Evolutionary conservation across 352 stramenopile species (phyloP).

Genomic region (Globisporangium sylvaticum): DNA sequence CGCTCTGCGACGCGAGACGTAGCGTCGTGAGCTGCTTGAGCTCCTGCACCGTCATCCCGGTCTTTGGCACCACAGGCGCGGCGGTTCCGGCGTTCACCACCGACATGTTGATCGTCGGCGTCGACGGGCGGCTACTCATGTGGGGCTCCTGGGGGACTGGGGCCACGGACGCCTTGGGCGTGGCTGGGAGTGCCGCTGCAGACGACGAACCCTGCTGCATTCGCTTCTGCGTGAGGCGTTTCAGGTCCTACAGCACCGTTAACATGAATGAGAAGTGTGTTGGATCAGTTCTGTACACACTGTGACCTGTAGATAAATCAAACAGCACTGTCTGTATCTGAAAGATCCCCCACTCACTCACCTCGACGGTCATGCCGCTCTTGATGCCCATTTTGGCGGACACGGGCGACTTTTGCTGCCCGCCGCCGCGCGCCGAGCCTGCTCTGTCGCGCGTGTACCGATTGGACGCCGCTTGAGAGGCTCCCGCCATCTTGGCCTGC

Average conservation of each 20-base stretch:
- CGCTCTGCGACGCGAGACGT: constrained; percentile 69
- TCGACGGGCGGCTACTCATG: constrained; percentile 31
- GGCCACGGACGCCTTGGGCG: constrained; percentile 36
- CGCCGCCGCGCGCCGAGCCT: constrained; percentile 12
- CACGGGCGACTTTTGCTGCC: constrained; percentile 30
- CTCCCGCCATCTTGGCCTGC: constrained; percentile 14
- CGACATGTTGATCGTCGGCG: constrained; percentile 66
- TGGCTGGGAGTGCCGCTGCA: constrained; percentile 9
- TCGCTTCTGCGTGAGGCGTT: constrained; percentile 79
- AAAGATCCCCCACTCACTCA: constrained; percentile 4
- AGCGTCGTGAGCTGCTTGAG: constrained; percentile 83
- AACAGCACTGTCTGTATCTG: background rate
- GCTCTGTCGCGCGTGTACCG: constrained; percentile 15
- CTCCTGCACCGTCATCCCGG: constrained; percentile 83
- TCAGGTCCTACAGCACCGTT: constrained; percentile 43
- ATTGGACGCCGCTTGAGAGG: background rate
- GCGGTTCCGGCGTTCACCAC: constrained; percentile 33
- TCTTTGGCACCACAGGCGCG: constrained; percentile 58
- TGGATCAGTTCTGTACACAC: background rate
- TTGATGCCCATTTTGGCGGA: constrained; percentile 84
- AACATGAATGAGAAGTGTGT: background rate
- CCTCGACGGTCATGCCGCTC: constrained; percentile 86
- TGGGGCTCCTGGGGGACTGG: constrained; percentile 15
- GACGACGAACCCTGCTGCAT: constrained; percentile 57
- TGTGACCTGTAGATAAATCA: background rate